Percentiles rank a stretch among this genome's conserved stretches.
phyloP scores from a whole-genome alignment of 2,329 filamentous ascomycete species.

The Phyllachora maydis region DNA sequence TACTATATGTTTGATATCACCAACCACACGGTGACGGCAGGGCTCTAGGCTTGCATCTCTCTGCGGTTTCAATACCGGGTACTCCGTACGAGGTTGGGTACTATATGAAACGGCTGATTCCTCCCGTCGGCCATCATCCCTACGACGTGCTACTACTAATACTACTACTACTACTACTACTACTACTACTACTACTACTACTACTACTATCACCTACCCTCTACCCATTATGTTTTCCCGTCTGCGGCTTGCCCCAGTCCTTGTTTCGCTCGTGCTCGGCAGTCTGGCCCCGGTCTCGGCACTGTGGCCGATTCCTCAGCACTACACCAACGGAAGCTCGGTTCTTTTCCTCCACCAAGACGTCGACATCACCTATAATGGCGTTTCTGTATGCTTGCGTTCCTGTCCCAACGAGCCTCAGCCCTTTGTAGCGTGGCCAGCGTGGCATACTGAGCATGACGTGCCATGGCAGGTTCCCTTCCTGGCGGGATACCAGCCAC shows the following conservation, averaged over 20 bases:
- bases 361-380: slow-evolving; percentile 36
- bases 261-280: slow-evolving; percentile 17
- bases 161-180: no score
- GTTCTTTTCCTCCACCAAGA: slow-evolving; percentile 30
- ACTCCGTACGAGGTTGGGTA: no score
- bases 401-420: slow-evolving; percentile 8
- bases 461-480: slow-evolving; percentile 23
- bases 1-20: no score
- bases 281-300: slow-evolving; percentile 21
- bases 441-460: slow-evolving; percentile 12
- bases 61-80: no score
- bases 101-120: no score
- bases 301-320: slow-evolving; percentile 34
- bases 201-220: background rate
- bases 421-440: no score
- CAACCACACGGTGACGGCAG: no score
- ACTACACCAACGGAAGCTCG: slow-evolving; percentile 26
- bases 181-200: no score
- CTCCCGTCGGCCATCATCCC: no score
- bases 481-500: slow-evolving; percentile 20
- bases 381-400: slow-evolving; percentile 28
- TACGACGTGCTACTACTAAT: no score
- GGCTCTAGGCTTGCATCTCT: no score
- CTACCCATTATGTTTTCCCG: slow-evolving; percentile 7
- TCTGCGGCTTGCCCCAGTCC: slow-evolving; percentile 9